These are phyloP conservation scores for Chenopodium suecicum DNA, from an alignment of 148 eudicot genomes.

Conservation along the genomic window DNA sequence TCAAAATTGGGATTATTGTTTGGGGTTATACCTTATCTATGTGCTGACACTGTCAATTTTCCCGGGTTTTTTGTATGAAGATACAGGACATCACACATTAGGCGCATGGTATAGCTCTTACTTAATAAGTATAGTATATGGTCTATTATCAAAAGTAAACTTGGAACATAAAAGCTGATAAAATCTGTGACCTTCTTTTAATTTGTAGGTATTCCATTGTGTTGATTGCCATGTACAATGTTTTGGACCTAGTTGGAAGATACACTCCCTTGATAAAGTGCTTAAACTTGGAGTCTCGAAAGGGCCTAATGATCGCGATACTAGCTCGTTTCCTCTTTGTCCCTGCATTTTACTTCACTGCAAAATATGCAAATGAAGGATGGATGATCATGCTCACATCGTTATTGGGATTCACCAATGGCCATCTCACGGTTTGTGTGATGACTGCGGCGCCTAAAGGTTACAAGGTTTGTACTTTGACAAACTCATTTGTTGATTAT, in stretches of 20 bases:
- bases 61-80: constrained; percentile 73
- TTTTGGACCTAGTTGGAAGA: constrained; percentile 55
- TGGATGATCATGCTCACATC: constrained; percentile 70
- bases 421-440: constrained; percentile 80
- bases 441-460: constrained; percentile 67
- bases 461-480: constrained; percentile 46
- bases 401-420: constrained; percentile 65
- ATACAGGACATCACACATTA: constrained; percentile 57
- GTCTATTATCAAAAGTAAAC: not conserved
- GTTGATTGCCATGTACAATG: constrained; percentile 60
- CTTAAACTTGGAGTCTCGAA: constrained; percentile 42
- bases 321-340: constrained; percentile 50
- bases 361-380: constrained; percentile 76
- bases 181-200: not conserved
- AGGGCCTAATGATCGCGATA: constrained; percentile 38
- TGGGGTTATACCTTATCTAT: constrained; percentile 57
- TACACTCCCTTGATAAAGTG: constrained; percentile 43
- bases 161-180: not conserved
- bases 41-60: constrained; percentile 69
- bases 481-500: not conserved
- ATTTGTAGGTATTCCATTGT: constrained; percentile 72
- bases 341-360: constrained; percentile 67
- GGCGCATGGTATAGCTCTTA: constrained; percentile 54
- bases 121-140: not conserved
- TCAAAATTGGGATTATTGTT: constrained; percentile 56